Evolutionary conservation across 176 grass and related monocot species (phyloP).

Genomic region (Bolboschoenus planiculmis): DNA sequence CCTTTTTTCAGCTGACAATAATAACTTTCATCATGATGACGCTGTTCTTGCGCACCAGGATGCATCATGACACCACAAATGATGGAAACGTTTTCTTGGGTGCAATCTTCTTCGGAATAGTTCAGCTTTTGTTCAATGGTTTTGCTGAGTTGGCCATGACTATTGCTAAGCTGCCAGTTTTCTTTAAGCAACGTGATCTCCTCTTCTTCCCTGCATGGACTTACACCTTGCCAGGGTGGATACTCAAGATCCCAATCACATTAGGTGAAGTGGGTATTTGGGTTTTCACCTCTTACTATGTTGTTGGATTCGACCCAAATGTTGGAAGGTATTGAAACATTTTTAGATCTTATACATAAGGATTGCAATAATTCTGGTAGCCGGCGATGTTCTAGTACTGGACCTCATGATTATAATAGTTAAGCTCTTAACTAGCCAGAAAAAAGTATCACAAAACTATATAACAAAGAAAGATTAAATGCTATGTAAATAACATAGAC

Average conservation of each 20-base stretch:
- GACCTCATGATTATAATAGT: not conserved
- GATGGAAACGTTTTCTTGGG: slow-evolving; percentile 53
- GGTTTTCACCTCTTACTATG: slow-evolving; percentile 84
- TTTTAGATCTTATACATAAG: slow-evolving; percentile 14
- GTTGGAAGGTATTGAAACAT: slow-evolving; percentile 45
- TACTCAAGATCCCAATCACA: slow-evolving; percentile 74
- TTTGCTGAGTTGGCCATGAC: slow-evolving; percentile 63
- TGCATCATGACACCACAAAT: slow-evolving; percentile 32
- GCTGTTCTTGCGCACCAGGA: slow-evolving; percentile 72
- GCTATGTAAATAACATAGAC: not conserved
- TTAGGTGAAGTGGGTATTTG: slow-evolving; percentile 64
- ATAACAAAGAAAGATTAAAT: not conserved
- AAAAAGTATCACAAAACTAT: not conserved
- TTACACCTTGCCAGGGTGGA: slow-evolving; percentile 78
- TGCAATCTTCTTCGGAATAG: slow-evolving; percentile 59
- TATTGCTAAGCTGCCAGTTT: slow-evolving; percentile 69
- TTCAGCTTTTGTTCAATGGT: slow-evolving; percentile 85
- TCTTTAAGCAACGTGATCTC: slow-evolving; percentile 90
- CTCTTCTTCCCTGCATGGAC: slow-evolving; percentile 92
- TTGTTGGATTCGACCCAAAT: slow-evolving; percentile 80
- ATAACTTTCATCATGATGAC: slow-evolving; percentile 64
- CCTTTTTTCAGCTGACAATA: slow-evolving; percentile 47
- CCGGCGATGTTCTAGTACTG: not conserved
- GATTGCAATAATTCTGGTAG: not conserved
- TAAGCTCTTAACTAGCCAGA: not conserved